A percentile compares a stretch with the other conserved stretches of the same genome.
phyloP scores from a whole-genome alignment of 2,329 filamentous ascomycete species.

The Ophiostoma sp. region DNA sequence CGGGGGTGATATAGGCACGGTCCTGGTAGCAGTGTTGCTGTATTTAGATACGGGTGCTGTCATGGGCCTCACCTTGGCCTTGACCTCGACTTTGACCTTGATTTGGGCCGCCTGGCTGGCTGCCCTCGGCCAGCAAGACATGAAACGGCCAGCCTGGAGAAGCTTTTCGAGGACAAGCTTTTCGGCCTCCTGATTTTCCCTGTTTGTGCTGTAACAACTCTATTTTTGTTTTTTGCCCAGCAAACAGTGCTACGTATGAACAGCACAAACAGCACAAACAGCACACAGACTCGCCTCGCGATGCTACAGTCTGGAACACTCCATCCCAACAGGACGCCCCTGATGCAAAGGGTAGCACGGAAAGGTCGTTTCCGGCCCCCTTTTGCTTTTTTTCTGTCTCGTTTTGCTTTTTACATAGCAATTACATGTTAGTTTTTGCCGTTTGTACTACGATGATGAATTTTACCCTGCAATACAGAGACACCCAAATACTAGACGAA shows the following conservation, averaged over 20 bases:
- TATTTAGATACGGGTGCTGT: neutral
- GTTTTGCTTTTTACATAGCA: too few relatives aligned
- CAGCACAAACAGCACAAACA: too few relatives aligned
- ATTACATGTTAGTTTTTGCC: too few relatives aligned
- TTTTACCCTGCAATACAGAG: too few relatives aligned
- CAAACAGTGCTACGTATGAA: too few relatives aligned
- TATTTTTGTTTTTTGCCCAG: neutral
- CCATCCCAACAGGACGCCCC: neutral
- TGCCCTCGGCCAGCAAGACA: neutral
- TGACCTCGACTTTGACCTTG: neutral
- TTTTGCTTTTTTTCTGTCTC: neutral
- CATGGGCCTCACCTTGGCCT: neutral
- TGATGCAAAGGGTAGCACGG: neutral
- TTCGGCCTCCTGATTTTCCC: neutral
- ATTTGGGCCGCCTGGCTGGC: too few relatives aligned
- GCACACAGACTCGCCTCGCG: neutral
- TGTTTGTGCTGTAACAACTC: slow-evolving; percentile 1
- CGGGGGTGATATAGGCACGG: neutral
- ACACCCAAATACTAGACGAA: neutral
- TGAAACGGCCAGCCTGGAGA: neutral
- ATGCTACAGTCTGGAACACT: slow-evolving; percentile 12
- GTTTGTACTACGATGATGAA: too few relatives aligned
- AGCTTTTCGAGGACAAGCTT: slow-evolving; percentile 8
- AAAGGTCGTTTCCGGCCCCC: slow-evolving; percentile 7
- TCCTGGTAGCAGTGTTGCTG: neutral